Evolutionary conservation across 768 basidiomycete species (phyloP).

Genomic region (Boletus sp.): DNA sequence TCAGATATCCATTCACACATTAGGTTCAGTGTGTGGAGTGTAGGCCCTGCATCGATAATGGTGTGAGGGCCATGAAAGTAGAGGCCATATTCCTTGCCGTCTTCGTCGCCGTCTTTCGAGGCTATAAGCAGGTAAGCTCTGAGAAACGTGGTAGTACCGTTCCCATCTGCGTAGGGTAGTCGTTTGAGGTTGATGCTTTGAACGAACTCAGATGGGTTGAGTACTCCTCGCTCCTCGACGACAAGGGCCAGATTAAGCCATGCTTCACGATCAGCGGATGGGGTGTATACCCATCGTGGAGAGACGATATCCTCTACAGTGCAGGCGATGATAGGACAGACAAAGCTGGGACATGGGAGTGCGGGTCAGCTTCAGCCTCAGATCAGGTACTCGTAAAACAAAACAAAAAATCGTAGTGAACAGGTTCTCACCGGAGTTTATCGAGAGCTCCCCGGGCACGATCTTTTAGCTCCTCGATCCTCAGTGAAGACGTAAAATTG

Average conservation of each 20-base stretch:
- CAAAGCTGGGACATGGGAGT: constrained; percentile 1
- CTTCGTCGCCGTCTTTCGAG: background rate
- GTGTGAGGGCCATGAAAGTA: constrained; percentile 24
- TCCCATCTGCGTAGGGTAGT: constrained; percentile 15
- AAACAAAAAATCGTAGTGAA: background rate
- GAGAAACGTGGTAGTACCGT: background rate
- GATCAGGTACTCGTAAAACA: background rate
- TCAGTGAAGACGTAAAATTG: constrained; percentile 13
- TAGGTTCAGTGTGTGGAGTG: constrained; percentile 19
- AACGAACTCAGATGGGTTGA: constrained; percentile 19
- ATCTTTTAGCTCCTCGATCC: constrained; percentile 1
- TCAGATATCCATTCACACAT: constrained; percentile 24
- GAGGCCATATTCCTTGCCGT: constrained; percentile 12
- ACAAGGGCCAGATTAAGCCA: constrained; percentile 23
- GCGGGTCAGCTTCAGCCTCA: background rate
- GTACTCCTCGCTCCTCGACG: constrained; percentile 9
- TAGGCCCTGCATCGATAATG: constrained; percentile 24
- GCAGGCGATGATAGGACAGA: constrained; percentile 20
- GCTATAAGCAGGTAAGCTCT: constrained; percentile 13
- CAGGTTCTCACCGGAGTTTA: constrained; percentile 16
- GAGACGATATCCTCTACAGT: constrained; percentile 8
- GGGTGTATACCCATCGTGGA: constrained; percentile 21
- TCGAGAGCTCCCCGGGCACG: constrained; percentile 13
- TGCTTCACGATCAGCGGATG: constrained; percentile 18
- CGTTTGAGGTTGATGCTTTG: constrained; percentile 13